Base-by-base conservation (phyloP, 1,139 yeast genomes). In the Blastobotrys niveus region DNA sequence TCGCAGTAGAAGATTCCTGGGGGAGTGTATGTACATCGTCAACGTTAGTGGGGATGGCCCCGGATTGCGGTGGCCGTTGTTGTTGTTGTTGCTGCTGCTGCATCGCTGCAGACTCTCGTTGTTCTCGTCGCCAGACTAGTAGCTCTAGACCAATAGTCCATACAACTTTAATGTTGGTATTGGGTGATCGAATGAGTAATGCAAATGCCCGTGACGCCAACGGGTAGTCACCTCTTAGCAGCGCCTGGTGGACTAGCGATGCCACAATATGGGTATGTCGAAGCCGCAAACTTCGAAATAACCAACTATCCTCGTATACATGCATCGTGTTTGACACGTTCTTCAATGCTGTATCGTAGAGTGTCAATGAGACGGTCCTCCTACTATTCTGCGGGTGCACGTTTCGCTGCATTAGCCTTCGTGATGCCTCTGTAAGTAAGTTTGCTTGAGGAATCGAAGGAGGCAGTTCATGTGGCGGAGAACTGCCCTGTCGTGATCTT, bases 121-220 rank as follows among this genome's bases (percentile, higher is more conserved):
- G 26, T 34, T 59, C 58, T 32, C 60, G 42, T 38, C 56, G 45
- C 57, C 59, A 54, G n/a, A 58, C 49, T 20, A 65, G 49, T 32
- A 65, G 54, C 42, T 66, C 70, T 8, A 73, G 57, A 3, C 75
- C 78, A 15, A 73, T 48, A 1, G 77, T 72, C 79, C 79, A 74
- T 7, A 74, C 52, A 2, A 65, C 55, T 38, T 76, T 57, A 3
- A 73, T 52, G 53, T 73, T 76, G 3, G 70, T 66, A n/a, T 56
- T 54, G 1, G 71, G 71, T 7, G 68, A 54, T 36, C 76, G 57
- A 2, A 73, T 56, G 14, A 73, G 48, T 5, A 68, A 38, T 34
- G 76, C 64, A 48, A 71, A 71, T 1, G 70, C 58, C 45, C 69
- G 65, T 46, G 70, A 70, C 0, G 76, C 75, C 26, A 65, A 30